Evolutionary conservation across 2,329 filamentous ascomycete genomes (phyloP).

Genomic region (Talaromyces atroroseus): DNA sequence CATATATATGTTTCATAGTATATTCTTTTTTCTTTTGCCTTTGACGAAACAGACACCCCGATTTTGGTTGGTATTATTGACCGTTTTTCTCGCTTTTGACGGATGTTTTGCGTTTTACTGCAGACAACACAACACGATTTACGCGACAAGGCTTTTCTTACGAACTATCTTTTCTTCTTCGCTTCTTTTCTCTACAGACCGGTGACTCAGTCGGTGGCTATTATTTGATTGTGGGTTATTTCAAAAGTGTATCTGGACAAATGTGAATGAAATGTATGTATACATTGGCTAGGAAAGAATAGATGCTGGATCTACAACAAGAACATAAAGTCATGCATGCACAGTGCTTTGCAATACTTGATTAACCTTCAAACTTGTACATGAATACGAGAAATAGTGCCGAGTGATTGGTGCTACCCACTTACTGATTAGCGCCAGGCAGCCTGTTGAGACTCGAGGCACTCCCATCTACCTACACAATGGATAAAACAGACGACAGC

Average conservation of each 20-base stretch:
- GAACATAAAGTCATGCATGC: too few species aligned
- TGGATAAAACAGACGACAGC: not conserved
- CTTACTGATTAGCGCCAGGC: too few species aligned
- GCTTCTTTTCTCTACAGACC: not conserved
- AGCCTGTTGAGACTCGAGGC: too few species aligned
- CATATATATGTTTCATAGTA: not conserved
- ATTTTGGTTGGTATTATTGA: not conserved
- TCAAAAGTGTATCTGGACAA: not conserved
- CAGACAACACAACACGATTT: constrained; percentile 9
- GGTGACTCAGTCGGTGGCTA: not conserved
- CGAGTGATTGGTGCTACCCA: too few species aligned
- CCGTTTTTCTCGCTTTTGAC: not conserved
- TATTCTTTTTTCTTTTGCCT: not conserved
- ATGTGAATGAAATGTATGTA: not conserved
- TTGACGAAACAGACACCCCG: constrained; percentile 1
- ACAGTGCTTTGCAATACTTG: too few species aligned
- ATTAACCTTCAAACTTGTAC: too few species aligned
- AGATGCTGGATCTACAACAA: too few species aligned
- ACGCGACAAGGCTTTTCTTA: constrained; percentile 8
- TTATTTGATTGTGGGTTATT: not conserved
- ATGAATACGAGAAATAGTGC: too few species aligned
- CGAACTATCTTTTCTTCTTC: not conserved
- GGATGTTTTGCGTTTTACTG: constrained; percentile 7
- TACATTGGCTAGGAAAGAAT: not conserved
- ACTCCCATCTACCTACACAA: not conserved